phyloP scores from a whole-genome alignment of 2,329 filamentous ascomycete species.

The Fusarium subglutinans region DNA sequence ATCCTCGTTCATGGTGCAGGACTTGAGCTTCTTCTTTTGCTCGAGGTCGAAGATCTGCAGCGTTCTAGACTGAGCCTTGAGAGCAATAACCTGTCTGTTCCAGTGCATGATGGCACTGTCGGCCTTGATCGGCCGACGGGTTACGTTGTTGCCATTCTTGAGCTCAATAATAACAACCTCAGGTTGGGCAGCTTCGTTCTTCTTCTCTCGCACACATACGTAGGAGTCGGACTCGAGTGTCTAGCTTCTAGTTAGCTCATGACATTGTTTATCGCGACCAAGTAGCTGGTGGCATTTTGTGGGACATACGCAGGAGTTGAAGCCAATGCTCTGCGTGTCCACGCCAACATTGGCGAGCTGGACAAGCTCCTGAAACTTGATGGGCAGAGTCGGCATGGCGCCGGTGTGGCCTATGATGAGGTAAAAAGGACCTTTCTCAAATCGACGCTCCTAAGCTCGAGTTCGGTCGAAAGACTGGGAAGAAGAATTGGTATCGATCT shows the following conservation, averaged over 20 bases:
- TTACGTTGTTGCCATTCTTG: conserved; percentile 97
- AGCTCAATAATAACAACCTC: conserved; percentile 98
- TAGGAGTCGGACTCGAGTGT: conserved; percentile 98
- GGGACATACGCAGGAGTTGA: conserved; percentile 78
- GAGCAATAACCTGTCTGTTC: conserved; percentile 92
- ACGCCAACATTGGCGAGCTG: conserved; percentile 66
- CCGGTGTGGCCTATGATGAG: conserved; percentile 45
- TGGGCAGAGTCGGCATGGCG: conserved; percentile 77
- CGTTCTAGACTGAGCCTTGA: conserved; percentile 93
- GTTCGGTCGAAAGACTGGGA: conserved; percentile 14
- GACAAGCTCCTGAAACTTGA: conserved; percentile 92
- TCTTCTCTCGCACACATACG: conserved; percentile 96
- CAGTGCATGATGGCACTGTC: conserved; percentile 99
- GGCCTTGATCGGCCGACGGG: conserved; percentile 94
- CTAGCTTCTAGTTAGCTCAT: conserved; percentile 57
- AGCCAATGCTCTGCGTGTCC: conserved; percentile 69
- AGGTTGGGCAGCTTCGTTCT: conserved; percentile 81
- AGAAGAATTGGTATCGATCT: conserved; percentile 36
- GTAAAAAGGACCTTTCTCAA: conserved; percentile 35
- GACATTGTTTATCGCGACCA: neutral
- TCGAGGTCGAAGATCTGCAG: conserved; percentile 97
- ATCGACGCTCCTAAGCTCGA: conserved; percentile 39
- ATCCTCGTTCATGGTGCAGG: conserved; percentile 94
- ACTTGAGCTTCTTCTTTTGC: conserved; percentile 95
- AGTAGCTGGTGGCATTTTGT: conserved; percentile 14